A percentile compares a stretch with the other conserved stretches of the same genome.
phyloP scores from a whole-genome alignment of 208 protist genomes.

The Trichomonas tenax region DNA sequence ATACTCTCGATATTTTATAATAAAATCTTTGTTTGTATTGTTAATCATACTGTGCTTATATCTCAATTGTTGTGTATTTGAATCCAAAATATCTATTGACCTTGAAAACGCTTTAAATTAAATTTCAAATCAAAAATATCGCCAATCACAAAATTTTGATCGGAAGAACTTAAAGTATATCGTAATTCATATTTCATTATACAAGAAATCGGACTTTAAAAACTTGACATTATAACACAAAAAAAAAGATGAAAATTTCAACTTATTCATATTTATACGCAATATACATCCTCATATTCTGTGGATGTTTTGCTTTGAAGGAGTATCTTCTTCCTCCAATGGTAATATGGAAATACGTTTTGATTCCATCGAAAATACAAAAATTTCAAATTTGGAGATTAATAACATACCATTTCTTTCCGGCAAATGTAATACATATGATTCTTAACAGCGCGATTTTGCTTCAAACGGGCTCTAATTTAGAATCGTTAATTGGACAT shows the following conservation, averaged over 20 bases:
- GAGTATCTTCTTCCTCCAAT: not conserved
- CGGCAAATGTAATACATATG: not conserved
- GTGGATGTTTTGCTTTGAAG: not conserved
- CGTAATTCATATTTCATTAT: too few species aligned
- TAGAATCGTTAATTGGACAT: not conserved
- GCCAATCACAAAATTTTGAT: too few species aligned
- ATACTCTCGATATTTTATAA: not conserved
- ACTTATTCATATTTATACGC: not conserved
- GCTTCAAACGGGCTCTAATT: not conserved
- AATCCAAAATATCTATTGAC: too few species aligned
- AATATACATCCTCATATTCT: not conserved
- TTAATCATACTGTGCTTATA: too few species aligned
- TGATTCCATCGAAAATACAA: not conserved
- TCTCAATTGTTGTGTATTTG: too few species aligned
- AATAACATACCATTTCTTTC: not conserved
- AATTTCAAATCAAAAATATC: too few species aligned
- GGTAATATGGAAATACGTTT: not conserved
- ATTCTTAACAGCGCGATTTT: not conserved
- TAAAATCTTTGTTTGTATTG: not conserved
- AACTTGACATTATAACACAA: not conserved
- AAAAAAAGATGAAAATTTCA: not conserved
- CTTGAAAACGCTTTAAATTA: too few species aligned
- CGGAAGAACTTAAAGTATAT: too few species aligned
- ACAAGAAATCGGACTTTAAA: too few species aligned
- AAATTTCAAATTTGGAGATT: not conserved